Base-by-base conservation (phyloP, 352 stramenopile species). In the Phytopythium aichiense region DNA sequence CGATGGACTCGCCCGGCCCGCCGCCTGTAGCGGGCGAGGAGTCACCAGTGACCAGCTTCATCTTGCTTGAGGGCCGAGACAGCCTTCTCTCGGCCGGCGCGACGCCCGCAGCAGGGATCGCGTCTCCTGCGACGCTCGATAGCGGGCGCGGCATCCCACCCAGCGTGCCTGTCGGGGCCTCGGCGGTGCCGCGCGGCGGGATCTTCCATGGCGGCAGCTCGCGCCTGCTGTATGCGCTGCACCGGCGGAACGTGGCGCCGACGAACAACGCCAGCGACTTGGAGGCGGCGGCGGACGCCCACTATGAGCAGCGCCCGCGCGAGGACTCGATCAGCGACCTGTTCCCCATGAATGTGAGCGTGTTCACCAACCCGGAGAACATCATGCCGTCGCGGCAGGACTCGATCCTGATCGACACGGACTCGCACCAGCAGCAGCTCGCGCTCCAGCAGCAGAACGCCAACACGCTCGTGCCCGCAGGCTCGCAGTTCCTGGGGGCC, bases 311-410 rank as follows among this genome's bases (percentile, higher is more conserved):
- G 23, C 52, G 54, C 2, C 62, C 48, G 12, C 64, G 74, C 52
- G 43, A 76, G 28, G 76, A 85, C 31, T 86, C 81, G 48, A 77
- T 91, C 58, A 77, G 73, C 43, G 71, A 87, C 56, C 67, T 92
- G 54, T 92, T 92, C 53, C 84, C 78, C 18, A 71, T 91, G 60
- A 77, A 86, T 57, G 61, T 67, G 37, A 77, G 69, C 35, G 79
- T 91, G 40, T 92, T 85, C 60, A 87, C 81, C 15, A 92, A 80
- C 58, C 79, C 81, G 20, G 77, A 80, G 56, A 92, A 92, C 59
- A 88, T 91, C 60, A 71, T 87, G 68, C 84, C 81, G 49, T 87
- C 84, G 45, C 60, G 81, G 15, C 77, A 92, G 58, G 84, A 79
- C n/a, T 87, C 79, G 18, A 89, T 92, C 60, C 74, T 92, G 57